phyloP scores from a whole-genome alignment of 129 eudicot species.

The Lonicera japonica region DNA sequence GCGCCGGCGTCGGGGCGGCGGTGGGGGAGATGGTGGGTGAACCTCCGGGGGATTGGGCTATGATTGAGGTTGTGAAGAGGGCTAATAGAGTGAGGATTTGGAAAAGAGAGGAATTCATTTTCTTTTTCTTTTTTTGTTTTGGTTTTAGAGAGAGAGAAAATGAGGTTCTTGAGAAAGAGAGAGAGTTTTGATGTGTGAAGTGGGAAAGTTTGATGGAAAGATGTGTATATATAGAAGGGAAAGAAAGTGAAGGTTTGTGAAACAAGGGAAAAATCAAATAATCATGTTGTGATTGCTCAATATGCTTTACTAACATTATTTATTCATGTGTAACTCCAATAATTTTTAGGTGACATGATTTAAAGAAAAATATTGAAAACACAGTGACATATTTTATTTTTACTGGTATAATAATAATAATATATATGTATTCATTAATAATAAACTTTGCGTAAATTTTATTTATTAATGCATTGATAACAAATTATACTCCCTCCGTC shows the following conservation, averaged over 20 bases:
- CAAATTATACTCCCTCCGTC: too few relatives aligned
- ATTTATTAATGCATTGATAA: too few relatives aligned
- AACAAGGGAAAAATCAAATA: constrained; percentile 1
- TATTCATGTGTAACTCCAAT: constrained; percentile 3
- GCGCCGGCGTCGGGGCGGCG: constrained; percentile 48
- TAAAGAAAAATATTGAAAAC: too few relatives aligned
- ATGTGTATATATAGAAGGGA: constrained; percentile 15
- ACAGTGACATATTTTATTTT: too few relatives aligned
- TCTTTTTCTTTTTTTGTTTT: too few relatives aligned
- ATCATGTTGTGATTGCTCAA: neutral
- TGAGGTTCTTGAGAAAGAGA: constrained; percentile 7
- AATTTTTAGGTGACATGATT: neutral
- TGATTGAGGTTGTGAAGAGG: constrained; percentile 49
- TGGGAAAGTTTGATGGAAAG: constrained; percentile 1
- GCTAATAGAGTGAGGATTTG: constrained; percentile 40
- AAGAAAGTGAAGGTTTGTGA: neutral
- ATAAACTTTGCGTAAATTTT: too few relatives aligned
- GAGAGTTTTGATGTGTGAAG: neutral
- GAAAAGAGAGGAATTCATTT: constrained; percentile 25
- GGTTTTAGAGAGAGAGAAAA: constrained; percentile 8
- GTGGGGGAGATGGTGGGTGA: constrained; percentile 59
- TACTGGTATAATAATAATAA: too few relatives aligned
- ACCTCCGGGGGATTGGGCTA: constrained; percentile 63
- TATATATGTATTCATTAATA: too few relatives aligned
- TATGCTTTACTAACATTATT: neutral